Base-by-base conservation (phyloP, 768 basidiomycete species). In the Phanerochaete sordida region DNA sequence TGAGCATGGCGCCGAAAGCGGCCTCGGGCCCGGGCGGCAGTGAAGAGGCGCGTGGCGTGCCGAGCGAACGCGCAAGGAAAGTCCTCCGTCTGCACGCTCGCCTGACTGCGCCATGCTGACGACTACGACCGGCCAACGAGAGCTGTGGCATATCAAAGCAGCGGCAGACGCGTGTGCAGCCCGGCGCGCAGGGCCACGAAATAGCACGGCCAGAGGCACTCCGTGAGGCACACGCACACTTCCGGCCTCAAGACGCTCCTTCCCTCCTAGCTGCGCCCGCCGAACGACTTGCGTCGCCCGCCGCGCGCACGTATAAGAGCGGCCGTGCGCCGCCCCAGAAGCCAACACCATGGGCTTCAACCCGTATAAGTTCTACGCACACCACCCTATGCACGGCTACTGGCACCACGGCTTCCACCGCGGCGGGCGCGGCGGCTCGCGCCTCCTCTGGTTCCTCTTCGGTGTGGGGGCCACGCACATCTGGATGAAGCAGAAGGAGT, bases 401-500 rank as follows among this genome's bases (percentile, higher is more conserved):
- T 54, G 53, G 53, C 23, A 35, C 53, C 28, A 31, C 15, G 19
- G 50, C 31, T 51, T 28, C 30, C 62, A 66, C 54, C 2, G 66
- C 43, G 60, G 64, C 27, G 56, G 69, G 62, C 72, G 71, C 52
- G 70, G 75, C 6, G 81, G 83, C n/a, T 82, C 82, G 46, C 85
- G 88, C 62, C 44, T 88, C 56, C 30, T 90, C 69, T 90, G 88
- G 88, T 88, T 90, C 76, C 9, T 79, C 65, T 21, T 88, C 63
- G 89, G 88, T 60, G 86, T 83, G 6, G 74, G 73, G 2, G 65
- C 62, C 27, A 74, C 75, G 0, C 68, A 70, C 24, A 74, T 71
- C 62, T 81, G 57, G 57, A 47, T 62, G 70, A 70, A 77, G 70
- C 78, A 76, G 69, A 76, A 76, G 63, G 77, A 78, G 39, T 76